These are phyloP conservation scores for Closterium sp. DNA, from an alignment of 139 green algal genomes.

Conservation along the genomic window DNA sequence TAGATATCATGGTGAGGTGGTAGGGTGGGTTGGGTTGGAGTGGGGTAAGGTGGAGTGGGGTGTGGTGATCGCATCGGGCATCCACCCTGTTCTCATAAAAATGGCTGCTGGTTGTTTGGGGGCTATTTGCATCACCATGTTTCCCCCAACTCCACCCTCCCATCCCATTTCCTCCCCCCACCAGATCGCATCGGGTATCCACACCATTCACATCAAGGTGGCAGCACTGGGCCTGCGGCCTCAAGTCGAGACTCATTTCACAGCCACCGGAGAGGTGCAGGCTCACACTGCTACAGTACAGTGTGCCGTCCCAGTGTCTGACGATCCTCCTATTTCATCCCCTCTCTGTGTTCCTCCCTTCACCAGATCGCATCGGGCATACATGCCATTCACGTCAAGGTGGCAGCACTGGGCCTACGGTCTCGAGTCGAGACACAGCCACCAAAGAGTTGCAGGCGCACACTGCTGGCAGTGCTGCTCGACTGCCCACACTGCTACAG, in stretches of 20 bases:
- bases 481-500: no score
- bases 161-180: no score
- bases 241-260: no score
- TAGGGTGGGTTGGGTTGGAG: not conserved
- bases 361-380: constrained; percentile 64
- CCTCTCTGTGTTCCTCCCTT: not conserved
- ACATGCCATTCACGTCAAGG: constrained; percentile 80
- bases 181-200: constrained; percentile 62
- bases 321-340: no score
- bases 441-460: no score
- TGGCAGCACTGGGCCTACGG: not conserved
- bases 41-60: not conserved
- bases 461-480: no score
- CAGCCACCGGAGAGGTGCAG: no score
- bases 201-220: constrained; percentile 51
- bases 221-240: constrained; percentile 64
- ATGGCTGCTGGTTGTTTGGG: not conserved
- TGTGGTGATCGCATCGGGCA: constrained; percentile 57
- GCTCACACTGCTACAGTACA: no score
- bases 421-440: no score
- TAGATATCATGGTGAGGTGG: constrained; percentile 55
- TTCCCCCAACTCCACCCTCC: not conserved
- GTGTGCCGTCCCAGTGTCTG: no score
- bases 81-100: constrained; percentile 83
- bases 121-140: no score